Evolutionary conservation across 495 filamentous ascomycete species (phyloP).

Genomic region (Alectoria sarmentosa): DNA sequence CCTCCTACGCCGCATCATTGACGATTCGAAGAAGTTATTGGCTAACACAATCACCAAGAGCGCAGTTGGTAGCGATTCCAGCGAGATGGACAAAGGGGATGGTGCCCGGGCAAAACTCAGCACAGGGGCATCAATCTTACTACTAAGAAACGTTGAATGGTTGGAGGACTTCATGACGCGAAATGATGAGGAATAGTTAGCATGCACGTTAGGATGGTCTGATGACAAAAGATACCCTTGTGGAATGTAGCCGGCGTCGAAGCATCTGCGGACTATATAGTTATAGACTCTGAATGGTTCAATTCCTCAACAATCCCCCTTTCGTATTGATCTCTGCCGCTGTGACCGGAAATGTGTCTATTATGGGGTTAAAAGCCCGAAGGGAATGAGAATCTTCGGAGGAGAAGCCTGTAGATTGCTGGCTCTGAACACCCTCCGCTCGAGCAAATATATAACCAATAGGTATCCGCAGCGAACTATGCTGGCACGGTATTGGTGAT

Average conservation of each 20-base stretch:
- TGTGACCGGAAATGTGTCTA: too few relatives aligned
- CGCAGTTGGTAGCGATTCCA: not conserved
- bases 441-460: too few relatives aligned
- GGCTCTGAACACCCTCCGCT: too few relatives aligned
- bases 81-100: slow-evolving; percentile 7
- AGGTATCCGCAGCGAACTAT: too few relatives aligned
- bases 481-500: too few relatives aligned
- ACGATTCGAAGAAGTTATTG: slow-evolving; percentile 26
- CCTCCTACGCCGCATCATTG: slow-evolving; percentile 35
- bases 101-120: slow-evolving; percentile 28
- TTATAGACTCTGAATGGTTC: too few relatives aligned
- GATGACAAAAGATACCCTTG: not conserved
- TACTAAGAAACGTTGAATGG: slow-evolving; percentile 34
- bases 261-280: not conserved
- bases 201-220: not conserved
- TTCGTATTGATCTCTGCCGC: too few relatives aligned
- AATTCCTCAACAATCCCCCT: too few relatives aligned
- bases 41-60: not conserved
- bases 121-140: slow-evolving; percentile 33
- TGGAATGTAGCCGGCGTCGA: not conserved
- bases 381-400: too few relatives aligned
- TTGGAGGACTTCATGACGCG: slow-evolving; percentile 26
- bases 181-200: not conserved
- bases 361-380: too few relatives aligned
- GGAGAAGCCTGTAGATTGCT: too few relatives aligned